Evolutionary conservation across 495 filamentous ascomycete genomes (phyloP), one percentile per base, ranked within the genome.

Genomic region (Hypoxylon cercidicola): DNA sequence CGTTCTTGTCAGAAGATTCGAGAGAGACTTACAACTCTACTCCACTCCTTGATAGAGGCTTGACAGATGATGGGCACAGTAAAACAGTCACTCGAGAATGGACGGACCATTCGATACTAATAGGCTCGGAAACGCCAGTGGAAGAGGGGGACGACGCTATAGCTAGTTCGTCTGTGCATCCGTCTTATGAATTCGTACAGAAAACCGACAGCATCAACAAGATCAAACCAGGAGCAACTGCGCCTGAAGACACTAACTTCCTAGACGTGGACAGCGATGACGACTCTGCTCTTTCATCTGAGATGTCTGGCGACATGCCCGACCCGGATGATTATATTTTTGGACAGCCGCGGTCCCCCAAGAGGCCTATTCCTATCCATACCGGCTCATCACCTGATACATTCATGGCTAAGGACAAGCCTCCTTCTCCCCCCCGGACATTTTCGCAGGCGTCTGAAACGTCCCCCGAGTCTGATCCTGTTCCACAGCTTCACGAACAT

Each of bases 391-490:
- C 74, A 44, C 75, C 75, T 76, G 72, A 76, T 61, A 46, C 47
- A 13, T 35, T 61, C 60, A 15, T 58, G 1, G 30, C 69, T 6
- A 52, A 60, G 50, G 37, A 71, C 4, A 86, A 90, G 53, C 89
- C 91, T 13, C 90, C 90, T 12, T 93, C 91, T 16, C 92, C 93
- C 52, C 90, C 92, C 3, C 86, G 92, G 73, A 93, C 91, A 0
- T 80, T 89, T 10, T 82, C 87, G 45, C 84, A 90, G 54, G 82
- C 87, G 12, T 78, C 82, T 41, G 79, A 80, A 28, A 81, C 84
- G 62, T 75, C 72, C 37, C 78, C 72, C 21, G 72, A 75, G 50
- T 70, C 68, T 18, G 69, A 59, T 39, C 74, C 68, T 51, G 67
- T 74, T 6, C 75, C 74, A 4, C 66, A 71, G 19, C 64, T 71